These are phyloP conservation scores for Fraxinus velutina DNA, from an alignment of 305 asterid species.

Conservation along the genomic window DNA sequence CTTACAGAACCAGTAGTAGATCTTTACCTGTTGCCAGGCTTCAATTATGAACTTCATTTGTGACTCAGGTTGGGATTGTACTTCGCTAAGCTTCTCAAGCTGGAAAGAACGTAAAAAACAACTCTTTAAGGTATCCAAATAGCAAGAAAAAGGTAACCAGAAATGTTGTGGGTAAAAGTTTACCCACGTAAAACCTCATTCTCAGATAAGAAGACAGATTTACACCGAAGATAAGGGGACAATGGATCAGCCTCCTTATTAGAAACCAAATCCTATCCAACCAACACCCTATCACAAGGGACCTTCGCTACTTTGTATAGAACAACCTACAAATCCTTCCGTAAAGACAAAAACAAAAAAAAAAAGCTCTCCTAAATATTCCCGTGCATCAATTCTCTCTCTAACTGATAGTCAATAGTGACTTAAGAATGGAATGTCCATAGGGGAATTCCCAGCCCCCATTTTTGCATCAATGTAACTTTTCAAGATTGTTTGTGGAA, in stretches of 20 bases:
- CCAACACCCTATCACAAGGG: not conserved
- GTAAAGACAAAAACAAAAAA: not conserved
- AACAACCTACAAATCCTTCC: not conserved
- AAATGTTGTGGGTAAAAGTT: not conserved
- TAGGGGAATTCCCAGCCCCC: not conserved
- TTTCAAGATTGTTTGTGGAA: not conserved
- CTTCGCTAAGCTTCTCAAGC: conserved; percentile 85
- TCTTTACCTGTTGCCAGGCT: conserved; percentile 87
- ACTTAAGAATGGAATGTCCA: not conserved
- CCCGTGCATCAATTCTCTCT: not conserved
- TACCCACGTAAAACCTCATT: not conserved
- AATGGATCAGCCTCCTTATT: not conserved
- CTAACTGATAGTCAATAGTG: not conserved
- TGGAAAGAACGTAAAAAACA: conserved; percentile 29
- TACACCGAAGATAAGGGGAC: not conserved
- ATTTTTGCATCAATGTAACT: not conserved
- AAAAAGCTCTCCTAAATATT: not conserved
- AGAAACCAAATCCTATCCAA: not conserved
- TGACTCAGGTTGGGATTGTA: conserved; percentile 70
- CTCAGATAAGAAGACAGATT: not conserved
- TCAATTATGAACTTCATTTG: conserved; percentile 74
- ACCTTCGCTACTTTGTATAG: not conserved
- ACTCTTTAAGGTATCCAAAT: conserved; percentile 1
- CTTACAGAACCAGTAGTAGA: not conserved
- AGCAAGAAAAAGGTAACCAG: not conserved